These are phyloP conservation scores for Dictyostelium brefeldianum DNA, from an alignment of 78 protist species.

Conservation along the genomic window DNA sequence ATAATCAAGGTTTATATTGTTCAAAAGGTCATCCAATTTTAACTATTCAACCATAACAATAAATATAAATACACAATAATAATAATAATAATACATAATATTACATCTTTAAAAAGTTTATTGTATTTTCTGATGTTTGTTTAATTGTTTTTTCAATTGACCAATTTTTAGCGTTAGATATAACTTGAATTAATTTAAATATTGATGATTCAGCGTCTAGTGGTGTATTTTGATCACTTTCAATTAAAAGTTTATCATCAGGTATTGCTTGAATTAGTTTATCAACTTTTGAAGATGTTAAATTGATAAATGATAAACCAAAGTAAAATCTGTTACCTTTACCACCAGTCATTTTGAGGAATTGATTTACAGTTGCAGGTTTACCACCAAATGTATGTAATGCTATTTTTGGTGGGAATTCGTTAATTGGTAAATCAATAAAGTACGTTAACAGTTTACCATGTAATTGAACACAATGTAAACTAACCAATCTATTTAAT, in stretches of 20 bases:
- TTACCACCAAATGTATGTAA: conserved; percentile 72
- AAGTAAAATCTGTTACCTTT: conserved; percentile 69
- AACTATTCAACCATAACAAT: conserved; percentile 31
- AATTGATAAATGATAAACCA: conserved; percentile 68
- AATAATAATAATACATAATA: too few relatives aligned
- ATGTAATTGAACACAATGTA: conserved; percentile 70
- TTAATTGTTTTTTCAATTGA: conserved; percentile 32
- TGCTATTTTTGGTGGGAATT: conserved; percentile 39
- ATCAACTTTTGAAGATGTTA: conserved; percentile 43
- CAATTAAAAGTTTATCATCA: conserved; percentile 37
- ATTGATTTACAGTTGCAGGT: conserved; percentile 43
- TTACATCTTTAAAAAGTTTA: conserved; percentile 8
- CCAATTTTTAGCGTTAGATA: conserved; percentile 47
- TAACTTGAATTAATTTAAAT: conserved; percentile 1
- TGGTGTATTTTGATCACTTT: conserved; percentile 65
- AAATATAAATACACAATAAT: too few relatives aligned
- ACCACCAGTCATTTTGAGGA: conserved; percentile 14
- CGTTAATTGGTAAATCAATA: background rate
- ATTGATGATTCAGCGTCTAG: background rate
- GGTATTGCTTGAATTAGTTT: conserved; percentile 64
- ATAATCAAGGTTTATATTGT: conserved; percentile 36
- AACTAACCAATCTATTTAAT: conserved; percentile 26
- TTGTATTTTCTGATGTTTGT: conserved; percentile 30
- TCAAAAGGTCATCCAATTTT: conserved; percentile 71
- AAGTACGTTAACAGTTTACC: conserved; percentile 56